phyloP scores from a whole-genome alignment of 2,329 filamentous ascomycete species.

The Neoascochyta sp. region DNA sequence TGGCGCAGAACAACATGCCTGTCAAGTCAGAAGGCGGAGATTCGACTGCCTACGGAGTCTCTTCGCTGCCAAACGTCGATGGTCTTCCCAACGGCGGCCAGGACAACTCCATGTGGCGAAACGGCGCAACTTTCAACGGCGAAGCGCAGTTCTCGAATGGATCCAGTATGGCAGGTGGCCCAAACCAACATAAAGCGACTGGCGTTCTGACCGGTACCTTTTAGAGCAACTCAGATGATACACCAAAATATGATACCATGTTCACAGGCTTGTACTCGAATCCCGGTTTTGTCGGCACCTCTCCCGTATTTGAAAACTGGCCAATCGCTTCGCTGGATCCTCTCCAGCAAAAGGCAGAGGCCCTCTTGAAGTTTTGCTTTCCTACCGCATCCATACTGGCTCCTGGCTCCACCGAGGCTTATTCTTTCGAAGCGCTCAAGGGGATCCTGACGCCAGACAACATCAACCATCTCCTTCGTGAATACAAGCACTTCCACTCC shows the following conservation, averaged over 20 bases:
- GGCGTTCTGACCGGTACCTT: constrained; percentile 43
- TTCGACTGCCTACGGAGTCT: constrained; percentile 30
- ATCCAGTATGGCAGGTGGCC: constrained; percentile 46
- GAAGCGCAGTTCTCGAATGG: constrained; percentile 44
- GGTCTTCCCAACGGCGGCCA: constrained; percentile 34
- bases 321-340: constrained; percentile 42
- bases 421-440: constrained; percentile 53
- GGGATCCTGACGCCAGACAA: constrained; percentile 63
- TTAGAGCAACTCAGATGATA: constrained; percentile 42
- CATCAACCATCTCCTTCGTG: constrained; percentile 66
- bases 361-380: constrained; percentile 52
- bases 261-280: constrained; percentile 49
- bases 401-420: constrained; percentile 34
- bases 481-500: constrained; percentile 68
- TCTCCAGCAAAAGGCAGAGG: constrained; percentile 45
- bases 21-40: constrained; percentile 33
- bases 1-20: constrained; percentile 34
- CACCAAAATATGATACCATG: constrained; percentile 45
- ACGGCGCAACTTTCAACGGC: constrained; percentile 40
- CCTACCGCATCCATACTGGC: constrained; percentile 37
- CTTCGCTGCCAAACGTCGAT: constrained; percentile 35
- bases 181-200: constrained; percentile 44
- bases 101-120: constrained; percentile 43
- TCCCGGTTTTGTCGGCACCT: constrained; percentile 41
- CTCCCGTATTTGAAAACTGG: constrained; percentile 41